Evolutionary conservation across 768 basidiomycete genomes (phyloP).

Genomic region (Amanita rimosa): DNA sequence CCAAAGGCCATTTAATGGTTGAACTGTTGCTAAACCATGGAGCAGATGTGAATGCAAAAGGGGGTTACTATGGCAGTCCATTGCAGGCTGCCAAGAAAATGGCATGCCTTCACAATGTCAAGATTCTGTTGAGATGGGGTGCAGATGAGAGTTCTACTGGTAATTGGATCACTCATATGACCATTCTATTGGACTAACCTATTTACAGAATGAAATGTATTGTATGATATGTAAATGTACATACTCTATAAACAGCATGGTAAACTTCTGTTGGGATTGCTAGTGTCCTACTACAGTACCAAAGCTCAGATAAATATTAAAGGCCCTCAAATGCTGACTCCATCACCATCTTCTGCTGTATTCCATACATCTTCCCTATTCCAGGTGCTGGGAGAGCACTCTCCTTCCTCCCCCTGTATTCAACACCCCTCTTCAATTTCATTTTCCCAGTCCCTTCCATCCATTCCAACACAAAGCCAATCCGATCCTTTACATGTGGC

Average conservation of each 20-base stretch:
- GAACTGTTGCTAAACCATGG: no score
- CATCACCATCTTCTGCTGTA: slow-evolving; percentile 53
- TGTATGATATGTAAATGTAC: no score
- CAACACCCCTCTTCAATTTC: slow-evolving; percentile 18
- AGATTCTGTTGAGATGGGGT: background rate
- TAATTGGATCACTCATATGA: no score
- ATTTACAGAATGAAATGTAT: no score
- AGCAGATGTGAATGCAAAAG: background rate
- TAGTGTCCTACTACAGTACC: no score
- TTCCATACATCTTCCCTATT: slow-evolving; percentile 53
- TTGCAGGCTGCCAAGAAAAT: background rate
- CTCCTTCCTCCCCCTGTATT: slow-evolving; percentile 58
- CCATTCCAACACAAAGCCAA: slow-evolving; percentile 36
- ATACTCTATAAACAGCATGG: no score
- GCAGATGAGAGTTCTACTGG: background rate
- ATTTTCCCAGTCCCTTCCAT: slow-evolving; percentile 12
- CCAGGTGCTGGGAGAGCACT: slow-evolving; percentile 73
- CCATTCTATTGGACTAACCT: no score
- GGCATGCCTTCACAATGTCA: background rate
- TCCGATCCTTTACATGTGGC: slow-evolving; percentile 48
- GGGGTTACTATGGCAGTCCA: background rate
- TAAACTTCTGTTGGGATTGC: no score
- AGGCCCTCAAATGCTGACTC: slow-evolving; percentile 44
- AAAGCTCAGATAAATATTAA: slow-evolving; percentile 10
- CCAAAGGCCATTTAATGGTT: background rate